Base-by-base conservation (phyloP, 1,139 yeast species). In the Candida smagusa region DNA sequence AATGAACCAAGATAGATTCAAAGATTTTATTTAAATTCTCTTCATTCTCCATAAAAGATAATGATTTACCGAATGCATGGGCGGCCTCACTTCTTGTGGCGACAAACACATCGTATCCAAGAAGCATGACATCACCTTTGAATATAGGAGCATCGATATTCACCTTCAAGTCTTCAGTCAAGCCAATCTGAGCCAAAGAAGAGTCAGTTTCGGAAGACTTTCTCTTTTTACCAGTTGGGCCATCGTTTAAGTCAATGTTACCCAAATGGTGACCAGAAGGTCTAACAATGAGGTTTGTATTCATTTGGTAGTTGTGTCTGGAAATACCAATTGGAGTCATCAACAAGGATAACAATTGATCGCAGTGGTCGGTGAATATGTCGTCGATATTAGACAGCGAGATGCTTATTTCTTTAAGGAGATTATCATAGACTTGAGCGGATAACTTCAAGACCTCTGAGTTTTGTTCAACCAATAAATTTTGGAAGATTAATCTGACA, bases 311-410 rank as follows among this genome's bases (percentile, higher is more conserved):
- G 49, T 84, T 85, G 56, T 84, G 87, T 47, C 98, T 80, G 2
- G 96, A 86, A 39, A 89, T 80, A 44, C 99, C 98, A 45, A 94
- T 84, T 4, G 98, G 98, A 0, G 97, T 92, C 84, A 87, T 83
- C 34, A 89, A 58, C 34, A 94, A 68, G 9, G 81, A 75, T 36
- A 88, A 62, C 36, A 88, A 68, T 1, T 95, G 81, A 29, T 68
- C 69, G 45, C 79, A 63, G 50, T 84, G 89, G 4, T 66, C 63
- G 4, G 63, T 54, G 41, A 83, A 73, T 0, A 77, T 56, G 1
- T 65, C 64, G 40, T 77, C 84, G 40, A 80, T 56, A 4, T 65
- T 47, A 26, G 64, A 47, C 24, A 56, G 37, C 11, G 44, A 30
- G n/a, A 31, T 34, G 9, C 40, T 28, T 28, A 77, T 66, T 48